Evolutionary conservation across 208 protist species (phyloP).

Genomic region (Leptomonas pyrrhocoris): DNA sequence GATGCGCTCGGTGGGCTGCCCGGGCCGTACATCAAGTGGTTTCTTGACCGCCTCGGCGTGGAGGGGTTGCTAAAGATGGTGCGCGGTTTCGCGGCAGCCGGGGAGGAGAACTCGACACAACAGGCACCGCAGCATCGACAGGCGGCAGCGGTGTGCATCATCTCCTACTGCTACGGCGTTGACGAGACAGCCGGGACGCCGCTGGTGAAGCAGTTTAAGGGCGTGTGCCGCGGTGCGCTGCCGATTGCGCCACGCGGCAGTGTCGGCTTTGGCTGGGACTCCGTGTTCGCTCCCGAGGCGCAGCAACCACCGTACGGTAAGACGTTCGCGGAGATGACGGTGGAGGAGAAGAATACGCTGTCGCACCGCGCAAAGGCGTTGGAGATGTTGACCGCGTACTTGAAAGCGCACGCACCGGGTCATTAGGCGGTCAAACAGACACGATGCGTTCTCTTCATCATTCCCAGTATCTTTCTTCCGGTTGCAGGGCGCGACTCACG

Average conservation of each 20-base stretch:
- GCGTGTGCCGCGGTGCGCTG: constrained; percentile 67
- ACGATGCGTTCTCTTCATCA: not conserved
- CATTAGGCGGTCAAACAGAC: not conserved
- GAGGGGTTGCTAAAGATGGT: constrained; percentile 94
- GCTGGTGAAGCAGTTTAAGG: constrained; percentile 70
- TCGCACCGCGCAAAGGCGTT: constrained; percentile 94
- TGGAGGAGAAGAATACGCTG: constrained; percentile 93
- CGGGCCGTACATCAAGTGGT: constrained; percentile 99
- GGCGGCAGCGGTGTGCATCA: constrained; percentile 85
- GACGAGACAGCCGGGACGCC: constrained; percentile 22
- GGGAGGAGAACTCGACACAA: constrained; percentile 30
- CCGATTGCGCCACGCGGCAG: constrained; percentile 69
- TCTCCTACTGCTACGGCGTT: constrained; percentile 42
- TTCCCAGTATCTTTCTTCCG: not conserved
- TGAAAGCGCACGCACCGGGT: constrained; percentile 1
- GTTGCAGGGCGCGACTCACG: no score
- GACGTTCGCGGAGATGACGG: constrained; percentile 92
- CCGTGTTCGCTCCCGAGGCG: constrained; percentile 93
- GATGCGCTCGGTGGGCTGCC: constrained; percentile 96
- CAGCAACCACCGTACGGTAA: constrained; percentile 34
- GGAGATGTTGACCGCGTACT: constrained; percentile 40
- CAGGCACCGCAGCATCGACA: constrained; percentile 29
- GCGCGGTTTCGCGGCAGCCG: constrained; percentile 64
- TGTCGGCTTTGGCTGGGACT: constrained; percentile 95
- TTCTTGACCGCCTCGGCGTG: constrained; percentile 92